A percentile compares a stretch with the other conserved stretches of the same genome.
phyloP scores from a whole-genome alignment of 2,329 filamentous ascomycete species.

The Tetracladium maxilliforme region DNA sequence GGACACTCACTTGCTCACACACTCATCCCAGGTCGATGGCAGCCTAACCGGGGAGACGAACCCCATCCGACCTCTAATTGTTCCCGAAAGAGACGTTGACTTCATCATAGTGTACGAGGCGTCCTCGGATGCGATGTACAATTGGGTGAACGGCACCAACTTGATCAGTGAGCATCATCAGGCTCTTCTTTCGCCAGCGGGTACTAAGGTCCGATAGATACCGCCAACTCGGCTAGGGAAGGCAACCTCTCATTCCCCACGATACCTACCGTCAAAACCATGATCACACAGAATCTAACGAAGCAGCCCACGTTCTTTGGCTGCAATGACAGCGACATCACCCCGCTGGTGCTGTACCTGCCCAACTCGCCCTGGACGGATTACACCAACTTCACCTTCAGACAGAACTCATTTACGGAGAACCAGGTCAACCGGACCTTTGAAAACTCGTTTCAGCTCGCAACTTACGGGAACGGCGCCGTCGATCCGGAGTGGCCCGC shows the following conservation, averaged over 20 bases:
- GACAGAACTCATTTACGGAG: conserved; percentile 1
- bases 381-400: conserved; percentile 7
- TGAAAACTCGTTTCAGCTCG: conserved; percentile 7
- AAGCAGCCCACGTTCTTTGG: conserved; percentile 9
- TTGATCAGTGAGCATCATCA: too few species aligned
- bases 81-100: conserved; percentile 11
- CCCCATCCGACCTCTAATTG: conserved; percentile 13
- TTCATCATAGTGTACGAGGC: conserved; percentile 17
- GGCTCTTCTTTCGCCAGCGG: too few species aligned
- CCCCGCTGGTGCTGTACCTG: conserved; percentile 11
- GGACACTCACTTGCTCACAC: too few species aligned
- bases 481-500: conserved; percentile 7
- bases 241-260: conserved; percentile 3
- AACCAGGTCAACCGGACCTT: conserved; percentile 5
- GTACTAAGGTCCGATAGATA: conserved; percentile 4
- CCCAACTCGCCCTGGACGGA: conserved; percentile 8
- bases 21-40: too few species aligned
- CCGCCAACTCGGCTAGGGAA: conserved; percentile 2
- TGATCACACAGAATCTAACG: conserved; percentile 8
- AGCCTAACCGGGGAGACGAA: conserved; percentile 15
- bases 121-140: conserved; percentile 3
- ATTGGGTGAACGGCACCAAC: conserved; percentile 6
- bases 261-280: conserved; percentile 5
- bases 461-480: conserved; percentile 10
- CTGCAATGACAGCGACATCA: conserved; percentile 8